Base-by-base conservation (phyloP, 2,329 filamentous ascomycete genomes). In the Colletotrichum endophyticum region DNA sequence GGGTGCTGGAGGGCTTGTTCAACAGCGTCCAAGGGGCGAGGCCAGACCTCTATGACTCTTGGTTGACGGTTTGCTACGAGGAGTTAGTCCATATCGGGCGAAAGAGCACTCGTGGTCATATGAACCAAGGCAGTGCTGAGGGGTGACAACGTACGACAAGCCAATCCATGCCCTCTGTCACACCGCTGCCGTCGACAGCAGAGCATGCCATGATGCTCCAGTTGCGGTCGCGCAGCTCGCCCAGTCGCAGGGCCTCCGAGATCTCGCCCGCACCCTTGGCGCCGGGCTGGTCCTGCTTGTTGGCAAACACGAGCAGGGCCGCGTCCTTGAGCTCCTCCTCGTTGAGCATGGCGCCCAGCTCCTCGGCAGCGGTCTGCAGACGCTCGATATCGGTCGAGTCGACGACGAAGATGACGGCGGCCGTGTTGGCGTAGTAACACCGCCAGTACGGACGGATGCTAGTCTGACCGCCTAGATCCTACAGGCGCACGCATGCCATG, bases 191-290 rank as follows among this genome's bases (percentile, higher is more conserved):
- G 84, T 98, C 97, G 73, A 99, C 96, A 16, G 97, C 97, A 79
- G 95, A 98, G 86, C 97, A 99, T 27, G 96, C 96, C 84, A 99
- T 96, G 84, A 99, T 99, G 86, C 96, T 99, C 97, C 97, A 99
- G 89, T 99, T 99, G 82, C 97, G 92, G 85, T 99, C 97, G 81
- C 96, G 94, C 84, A 99, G 88, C 86, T 98, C 96, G 70, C 95
- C 96, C 80, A 99, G 87, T 81, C 94, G 94, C 85, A 99, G 87
- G 66, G 96, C 96, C 87, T 99, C 96, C 72, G 95, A 98, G 79
- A 99, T 99, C 85, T 99, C 97, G 22, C 96, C 97, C 2, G 97
- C 97, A 3, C 96, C 97, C 87, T 98, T 98, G 66, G 97, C 96
- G 22, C 97, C 97, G 3, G 96, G 96, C 86, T 99, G 96, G 87